Conservation (phyloP, 768 basidiomycete species). For the Tulasnella sp. region DNA sequence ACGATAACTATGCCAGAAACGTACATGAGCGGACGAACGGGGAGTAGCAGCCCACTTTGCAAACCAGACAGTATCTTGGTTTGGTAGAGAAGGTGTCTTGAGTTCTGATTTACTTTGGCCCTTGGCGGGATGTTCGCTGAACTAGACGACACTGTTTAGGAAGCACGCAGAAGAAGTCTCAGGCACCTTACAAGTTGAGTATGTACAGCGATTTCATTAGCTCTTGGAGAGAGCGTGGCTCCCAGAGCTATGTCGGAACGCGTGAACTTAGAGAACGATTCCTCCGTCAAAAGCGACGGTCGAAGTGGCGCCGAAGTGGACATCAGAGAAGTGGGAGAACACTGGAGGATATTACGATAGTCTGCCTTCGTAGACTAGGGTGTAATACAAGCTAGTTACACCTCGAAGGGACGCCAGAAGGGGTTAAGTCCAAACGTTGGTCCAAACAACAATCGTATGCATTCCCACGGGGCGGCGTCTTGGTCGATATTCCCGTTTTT, state of each 20-base stretch:
- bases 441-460: too few species aligned
- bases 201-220: constrained; percentile 11
- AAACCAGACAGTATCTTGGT: constrained; percentile 9
- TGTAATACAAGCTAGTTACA: too few species aligned
- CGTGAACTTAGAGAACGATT: background rate
- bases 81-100: background rate
- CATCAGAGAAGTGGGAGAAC: too few species aligned
- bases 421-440: too few species aligned
- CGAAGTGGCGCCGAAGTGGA: too few species aligned
- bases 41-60: constrained; percentile 5
- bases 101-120: background rate
- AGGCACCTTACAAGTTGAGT: constrained; percentile 2
- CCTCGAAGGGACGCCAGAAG: too few species aligned
- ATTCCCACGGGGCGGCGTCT: too few species aligned
- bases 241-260: constrained; percentile 10
- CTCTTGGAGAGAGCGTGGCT: constrained; percentile 5
- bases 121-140: constrained; percentile 6
- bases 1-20: background rate
- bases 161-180: background rate
- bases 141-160: background rate
- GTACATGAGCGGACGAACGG: background rate
- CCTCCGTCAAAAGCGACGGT: constrained; percentile 1
- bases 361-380: too few species aligned
- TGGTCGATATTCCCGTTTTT: too few species aligned
- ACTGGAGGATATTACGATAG: too few species aligned